Percentiles rank a stretch among this genome's conserved stretches.
These are phyloP conservation scores for Pythium periplocum DNA, from an alignment of 352 stramenopile species.

Conservation along the genomic window DNA sequence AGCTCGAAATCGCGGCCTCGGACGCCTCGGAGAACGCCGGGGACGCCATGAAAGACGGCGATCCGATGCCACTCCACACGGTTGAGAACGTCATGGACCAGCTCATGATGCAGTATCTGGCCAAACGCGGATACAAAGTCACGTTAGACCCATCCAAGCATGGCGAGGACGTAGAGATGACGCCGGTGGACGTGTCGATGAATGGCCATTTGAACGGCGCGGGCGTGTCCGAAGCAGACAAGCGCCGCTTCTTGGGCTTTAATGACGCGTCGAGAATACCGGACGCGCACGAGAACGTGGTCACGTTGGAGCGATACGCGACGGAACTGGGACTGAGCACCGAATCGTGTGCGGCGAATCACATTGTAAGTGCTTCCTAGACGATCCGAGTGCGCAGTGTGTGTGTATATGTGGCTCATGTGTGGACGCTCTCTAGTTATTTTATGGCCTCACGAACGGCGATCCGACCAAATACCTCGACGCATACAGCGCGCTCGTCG, in stretches of 20 bases:
- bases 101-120: conserved; percentile 66
- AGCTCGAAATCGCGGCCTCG: no score
- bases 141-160: conserved; percentile 9
- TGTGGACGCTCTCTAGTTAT: conserved; percentile 32
- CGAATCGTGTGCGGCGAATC: conserved; percentile 67
- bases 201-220: background rate
- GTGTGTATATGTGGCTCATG: background rate
- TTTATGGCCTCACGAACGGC: conserved; percentile 60
- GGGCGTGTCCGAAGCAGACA: conserved; percentile 15
- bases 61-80: background rate
- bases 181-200: background rate
- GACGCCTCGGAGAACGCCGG: background rate
- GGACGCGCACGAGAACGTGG: background rate
- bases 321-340: conserved; percentile 60
- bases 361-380: conserved; percentile 38
- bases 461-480: conserved; percentile 59
- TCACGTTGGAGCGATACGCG: conserved; percentile 55
- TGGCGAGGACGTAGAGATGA: conserved; percentile 13
- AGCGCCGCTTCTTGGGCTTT: conserved; percentile 27
- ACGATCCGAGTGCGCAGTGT: background rate
- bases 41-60: background rate
- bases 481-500: conserved; percentile 60
- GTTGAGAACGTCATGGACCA: conserved; percentile 47
- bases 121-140: conserved; percentile 48
- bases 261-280: conserved; percentile 11